phyloP scores from a whole-genome alignment of 768 basidiomycete species.

The Kwoniella dendrophila region DNA sequence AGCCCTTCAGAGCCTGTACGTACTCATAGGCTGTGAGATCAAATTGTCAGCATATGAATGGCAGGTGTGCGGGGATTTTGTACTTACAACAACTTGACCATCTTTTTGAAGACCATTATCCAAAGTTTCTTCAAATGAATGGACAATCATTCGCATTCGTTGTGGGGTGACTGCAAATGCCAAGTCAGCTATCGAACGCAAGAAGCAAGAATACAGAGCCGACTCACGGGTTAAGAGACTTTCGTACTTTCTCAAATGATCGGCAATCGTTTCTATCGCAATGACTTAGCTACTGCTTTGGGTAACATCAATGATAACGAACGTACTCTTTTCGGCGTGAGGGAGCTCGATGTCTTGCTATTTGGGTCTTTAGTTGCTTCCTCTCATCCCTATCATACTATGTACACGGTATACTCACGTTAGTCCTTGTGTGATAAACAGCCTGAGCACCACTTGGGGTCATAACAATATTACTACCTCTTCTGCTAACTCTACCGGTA shows the following conservation, averaged over 20 bases:
- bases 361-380: not conserved
- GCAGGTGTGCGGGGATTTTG: constrained; percentile 12
- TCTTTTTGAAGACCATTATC: constrained; percentile 81
- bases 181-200: constrained; percentile 56
- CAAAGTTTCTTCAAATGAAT: constrained; percentile 89
- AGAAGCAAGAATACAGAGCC: not conserved
- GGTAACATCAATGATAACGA: not conserved
- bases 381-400: not conserved
- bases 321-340: constrained; percentile 83
- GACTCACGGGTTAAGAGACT: constrained; percentile 65
- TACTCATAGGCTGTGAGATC: constrained; percentile 49
- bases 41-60: constrained; percentile 3
- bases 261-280: constrained; percentile 71
- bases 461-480: constrained; percentile 64
- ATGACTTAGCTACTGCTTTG: constrained; percentile 6
- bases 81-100: constrained; percentile 82
- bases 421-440: constrained; percentile 83
- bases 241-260: constrained; percentile 89
- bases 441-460: constrained; percentile 76
- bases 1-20: constrained; percentile 14
- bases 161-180: constrained; percentile 42
- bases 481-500: constrained; percentile 35
- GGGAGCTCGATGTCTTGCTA: constrained; percentile 70
- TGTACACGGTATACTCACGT: constrained; percentile 61
- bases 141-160: constrained; percentile 74